These are phyloP conservation scores for Pseudocercospora fuligena DNA, from an alignment of 2,329 filamentous ascomycete genomes.

Conservation along the genomic window DNA sequence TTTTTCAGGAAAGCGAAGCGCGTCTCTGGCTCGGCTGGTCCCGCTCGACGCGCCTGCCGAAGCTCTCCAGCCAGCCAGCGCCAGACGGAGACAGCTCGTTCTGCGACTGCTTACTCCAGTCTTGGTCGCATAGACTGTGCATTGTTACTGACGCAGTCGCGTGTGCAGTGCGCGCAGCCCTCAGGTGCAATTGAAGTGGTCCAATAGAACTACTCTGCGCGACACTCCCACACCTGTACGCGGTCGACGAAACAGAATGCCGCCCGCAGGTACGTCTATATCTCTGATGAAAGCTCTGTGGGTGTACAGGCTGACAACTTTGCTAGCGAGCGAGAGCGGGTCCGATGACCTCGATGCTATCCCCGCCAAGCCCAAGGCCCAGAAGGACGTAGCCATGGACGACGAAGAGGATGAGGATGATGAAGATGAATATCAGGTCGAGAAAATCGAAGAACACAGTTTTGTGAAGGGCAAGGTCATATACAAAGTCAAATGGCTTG, in stretches of 20 bases:
- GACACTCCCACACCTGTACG: background rate
- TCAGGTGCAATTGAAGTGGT: background rate
- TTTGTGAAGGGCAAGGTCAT: slow-evolving; percentile 61
- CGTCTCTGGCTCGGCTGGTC: background rate
- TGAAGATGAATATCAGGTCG: slow-evolving; percentile 69
- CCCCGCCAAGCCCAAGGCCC: slow-evolving; percentile 31
- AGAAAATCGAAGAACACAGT: slow-evolving; percentile 71
- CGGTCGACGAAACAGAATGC: slow-evolving; percentile 1
- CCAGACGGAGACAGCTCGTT: background rate
- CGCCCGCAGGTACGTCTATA: background rate
- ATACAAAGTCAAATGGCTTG: slow-evolving; percentile 81
- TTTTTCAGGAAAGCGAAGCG: background rate
- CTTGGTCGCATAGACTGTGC: slow-evolving; percentile 27
- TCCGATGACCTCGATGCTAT: slow-evolving; percentile 40
- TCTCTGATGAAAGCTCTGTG: slow-evolving; percentile 36
- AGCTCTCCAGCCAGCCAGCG: background rate
- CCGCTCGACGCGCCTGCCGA: slow-evolving; percentile 6
- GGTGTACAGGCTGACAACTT: no score
- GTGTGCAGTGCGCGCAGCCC: background rate
- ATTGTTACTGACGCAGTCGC: background rate
- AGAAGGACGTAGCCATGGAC: slow-evolving; percentile 34
- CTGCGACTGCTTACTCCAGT: slow-evolving; percentile 38
- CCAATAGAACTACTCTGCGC: background rate
- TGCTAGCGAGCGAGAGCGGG: slow-evolving; percentile 34
- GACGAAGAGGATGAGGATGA: slow-evolving; percentile 53